Base-by-base conservation (phyloP, 768 basidiomycete genomes). In the Candolleomyces eurysporus region DNA sequence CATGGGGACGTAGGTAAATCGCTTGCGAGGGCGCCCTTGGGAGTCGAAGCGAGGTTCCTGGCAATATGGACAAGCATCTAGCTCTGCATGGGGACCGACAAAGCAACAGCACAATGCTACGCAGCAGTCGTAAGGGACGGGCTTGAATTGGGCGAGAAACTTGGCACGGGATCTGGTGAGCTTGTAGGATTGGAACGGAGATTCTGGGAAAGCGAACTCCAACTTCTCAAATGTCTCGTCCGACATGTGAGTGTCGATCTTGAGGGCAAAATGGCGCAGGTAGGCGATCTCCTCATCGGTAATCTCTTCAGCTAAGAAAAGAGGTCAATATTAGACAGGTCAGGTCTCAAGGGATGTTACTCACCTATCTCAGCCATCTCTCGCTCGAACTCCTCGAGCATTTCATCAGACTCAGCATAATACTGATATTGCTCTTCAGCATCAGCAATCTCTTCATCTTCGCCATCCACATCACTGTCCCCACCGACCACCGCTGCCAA, bases 1-100 rank as follows among this genome's bases (percentile, higher is more conserved):
- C 17, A 72, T 13, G 5, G 76, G 76, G 8, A 80, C 59, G 58
- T 80, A 80, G 1, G 61, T 60, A 61, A 77, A 80, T 31, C 52
- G 53, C 22, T 65, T 68, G 0, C 66, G 57, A 0, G 76, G 68
- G 14, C 66, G 65, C 69, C 68, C n/a, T 49, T 51, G 5, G 58
- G 40, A n/a, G 21, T 53, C 45, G 26, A 36, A 61, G 0, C 60
- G 39, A 36, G 14, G 56, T 45, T 68, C 63, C 2, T 67, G 49
- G 68, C 78, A 80, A 59, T 68, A 64, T 0, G 72, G 75, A 57
- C 78, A 80, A 1, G 22, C 5, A 0, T 60, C 32, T 1, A 72
- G 60, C 13, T 69, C 62, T 0, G 56, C 64, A 40, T 68, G 63
- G 1, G 66, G 67, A 1, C 75, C 77, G 26, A 53, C 46, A 51